Evolutionary conservation across 129 eudicot genomes (phyloP).

Genomic region (Artemisia argyi): DNA sequence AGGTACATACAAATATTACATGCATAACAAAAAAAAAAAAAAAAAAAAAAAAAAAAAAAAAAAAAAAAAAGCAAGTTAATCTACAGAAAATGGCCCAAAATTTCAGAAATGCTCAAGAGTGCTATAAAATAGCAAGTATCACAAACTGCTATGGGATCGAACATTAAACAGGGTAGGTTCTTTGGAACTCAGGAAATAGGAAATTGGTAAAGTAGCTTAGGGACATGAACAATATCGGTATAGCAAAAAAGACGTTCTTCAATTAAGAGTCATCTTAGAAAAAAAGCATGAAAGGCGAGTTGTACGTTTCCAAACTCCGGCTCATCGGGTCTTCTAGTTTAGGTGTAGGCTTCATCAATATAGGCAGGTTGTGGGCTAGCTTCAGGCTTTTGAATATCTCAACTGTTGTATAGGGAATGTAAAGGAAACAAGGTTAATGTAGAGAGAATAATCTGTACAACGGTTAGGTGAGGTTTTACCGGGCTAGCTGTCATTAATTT

Average conservation of each 20-base stretch:
- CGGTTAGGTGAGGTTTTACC: constrained; percentile 1
- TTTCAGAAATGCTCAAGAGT: not conserved
- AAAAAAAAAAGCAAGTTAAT: not conserved
- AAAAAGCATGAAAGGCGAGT: constrained; percentile 4
- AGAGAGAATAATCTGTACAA: not conserved
- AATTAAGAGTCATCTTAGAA: not conserved
- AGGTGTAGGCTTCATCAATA: constrained; percentile 4
- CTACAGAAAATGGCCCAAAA: not conserved
- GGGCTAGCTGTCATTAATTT: not conserved
- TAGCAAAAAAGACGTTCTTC: not conserved
- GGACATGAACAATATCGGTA: constrained; percentile 4
- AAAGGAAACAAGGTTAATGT: constrained; percentile 16
- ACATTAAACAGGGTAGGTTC: constrained; percentile 16
- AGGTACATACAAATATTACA: constrained; percentile 1
- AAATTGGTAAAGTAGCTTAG: constrained; percentile 5
- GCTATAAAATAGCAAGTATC: not conserved
- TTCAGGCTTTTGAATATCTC: constrained; percentile 9
- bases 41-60: not conserved
- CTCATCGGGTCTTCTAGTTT: constrained; percentile 17
- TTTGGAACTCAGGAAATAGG: constrained; percentile 1
- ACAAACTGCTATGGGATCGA: not conserved
- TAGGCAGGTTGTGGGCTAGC: constrained; percentile 10
- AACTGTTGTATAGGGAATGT: constrained; percentile 11
- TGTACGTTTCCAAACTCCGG: not conserved
- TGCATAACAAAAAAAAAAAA: not conserved